These are phyloP conservation scores for Eucalyptus decipiens DNA, from an alignment of 345 rosid genomes.

Conservation along the genomic window DNA sequence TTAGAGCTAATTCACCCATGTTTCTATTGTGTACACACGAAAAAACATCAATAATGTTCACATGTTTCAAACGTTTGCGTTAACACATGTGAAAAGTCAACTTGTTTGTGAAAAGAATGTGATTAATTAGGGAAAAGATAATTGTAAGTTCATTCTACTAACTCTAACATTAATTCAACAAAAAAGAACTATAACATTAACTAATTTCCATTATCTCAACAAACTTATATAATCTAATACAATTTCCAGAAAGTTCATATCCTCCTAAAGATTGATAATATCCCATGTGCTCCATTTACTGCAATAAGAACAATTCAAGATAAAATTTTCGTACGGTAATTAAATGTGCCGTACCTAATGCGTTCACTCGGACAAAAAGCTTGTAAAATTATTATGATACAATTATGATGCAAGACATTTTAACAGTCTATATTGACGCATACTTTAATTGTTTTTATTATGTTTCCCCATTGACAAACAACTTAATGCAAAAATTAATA, in stretches of 20 bases:
- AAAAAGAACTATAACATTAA: no score
- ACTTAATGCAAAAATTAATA: no score
- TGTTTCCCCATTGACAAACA: no score
- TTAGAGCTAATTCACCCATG: no score
- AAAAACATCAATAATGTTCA: not conserved
- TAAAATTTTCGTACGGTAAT: fast-evolving
- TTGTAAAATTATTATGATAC: not conserved
- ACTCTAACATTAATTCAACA: not conserved
- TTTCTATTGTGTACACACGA: not conserved
- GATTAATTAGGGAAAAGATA: not conserved
- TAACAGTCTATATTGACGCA: no score
- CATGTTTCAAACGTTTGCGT: not conserved
- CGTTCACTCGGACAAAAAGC: not conserved
- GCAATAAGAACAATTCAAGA: not conserved
- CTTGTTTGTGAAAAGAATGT: not conserved
- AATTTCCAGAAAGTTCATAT: not conserved
- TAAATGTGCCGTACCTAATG: not conserved
- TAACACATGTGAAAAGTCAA: not conserved
- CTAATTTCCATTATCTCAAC: not conserved
- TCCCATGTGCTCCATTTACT: not conserved
- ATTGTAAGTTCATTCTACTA: not conserved
- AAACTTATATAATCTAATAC: not conserved
- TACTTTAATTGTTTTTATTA: no score
- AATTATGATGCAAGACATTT: no score
- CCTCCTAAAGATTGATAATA: no score